Conservation (phyloP, 2,329 filamentous ascomycete species). For the Cadophora gregata region DNA sequence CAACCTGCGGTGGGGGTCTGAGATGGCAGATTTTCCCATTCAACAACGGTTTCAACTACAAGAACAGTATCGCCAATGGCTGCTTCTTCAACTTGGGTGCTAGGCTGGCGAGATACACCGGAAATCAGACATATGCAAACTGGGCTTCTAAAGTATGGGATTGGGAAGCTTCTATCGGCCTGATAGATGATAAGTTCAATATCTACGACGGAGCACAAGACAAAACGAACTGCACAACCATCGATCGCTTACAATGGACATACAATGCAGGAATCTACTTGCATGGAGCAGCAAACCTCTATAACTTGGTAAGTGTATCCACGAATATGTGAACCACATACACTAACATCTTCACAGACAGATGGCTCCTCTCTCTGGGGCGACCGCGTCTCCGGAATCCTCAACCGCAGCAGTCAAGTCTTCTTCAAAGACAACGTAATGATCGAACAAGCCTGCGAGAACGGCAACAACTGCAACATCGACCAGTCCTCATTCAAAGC, state of each 20-base stretch:
- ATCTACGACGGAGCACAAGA: conserved; percentile 67
- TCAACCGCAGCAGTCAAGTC: conserved; percentile 60
- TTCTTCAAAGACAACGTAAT: conserved; percentile 57
- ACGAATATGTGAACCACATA: conserved; percentile 20
- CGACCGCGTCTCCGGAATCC: conserved; percentile 60
- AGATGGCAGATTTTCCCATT: conserved; percentile 86
- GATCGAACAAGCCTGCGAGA: conserved; percentile 70
- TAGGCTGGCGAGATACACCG: conserved; percentile 75
- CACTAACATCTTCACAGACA: conserved; percentile 42
- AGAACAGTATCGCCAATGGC: conserved; percentile 66
- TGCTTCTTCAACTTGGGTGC: conserved; percentile 67
- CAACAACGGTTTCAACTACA: conserved; percentile 84
- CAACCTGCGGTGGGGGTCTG: conserved; percentile 74
- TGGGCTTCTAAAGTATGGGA: conserved; percentile 79
- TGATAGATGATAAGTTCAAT: conserved; percentile 64
- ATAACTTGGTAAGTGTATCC: conserved; percentile 59
- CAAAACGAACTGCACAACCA: conserved; percentile 59
- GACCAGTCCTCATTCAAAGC: conserved; percentile 71
- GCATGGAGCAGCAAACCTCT: conserved; percentile 70
- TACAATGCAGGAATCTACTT: conserved; percentile 76
- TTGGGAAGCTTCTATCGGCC: conserved; percentile 64
- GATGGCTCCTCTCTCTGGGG: conserved; percentile 58
- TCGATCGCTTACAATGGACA: conserved; percentile 68
- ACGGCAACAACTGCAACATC: conserved; percentile 62
- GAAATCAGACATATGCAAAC: conserved; percentile 76